Evolutionary conservation across 129 eudicot genomes (phyloP), one percentile per base, ranked within the genome.

Genomic region (Kitagawia praeruptora): DNA sequence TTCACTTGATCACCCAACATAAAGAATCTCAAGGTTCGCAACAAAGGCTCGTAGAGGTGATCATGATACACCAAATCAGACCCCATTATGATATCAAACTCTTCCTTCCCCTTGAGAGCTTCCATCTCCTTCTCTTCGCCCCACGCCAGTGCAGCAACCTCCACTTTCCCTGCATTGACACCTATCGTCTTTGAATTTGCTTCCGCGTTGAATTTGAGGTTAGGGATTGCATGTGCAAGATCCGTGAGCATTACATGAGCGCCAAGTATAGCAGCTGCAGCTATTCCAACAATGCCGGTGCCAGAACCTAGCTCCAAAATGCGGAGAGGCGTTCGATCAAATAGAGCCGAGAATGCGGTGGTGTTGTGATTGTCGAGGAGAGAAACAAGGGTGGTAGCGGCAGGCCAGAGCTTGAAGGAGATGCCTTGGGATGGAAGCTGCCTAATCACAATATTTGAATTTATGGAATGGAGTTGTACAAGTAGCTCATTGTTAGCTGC

Each of bases 371-470:
- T 2, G 85, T 88, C 90, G 69, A 92, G 91, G 80, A 93, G 93
- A 70, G 85, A 79, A 84, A 91, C 83, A 67, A 92, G 91, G 12
- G 93, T 84, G 53, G 85, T 63, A 56, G 98, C 96, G 66, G 96
- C 97, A 0, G 98, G 98, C 98, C 98, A 94, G 79, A 92, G 96
- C 85, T 94, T 96, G 88, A 92, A 92, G 34, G 98, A 89, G 83
- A 93, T 84, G 78, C 98, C 98, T 80, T 87, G 82, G 46, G 95
- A 91, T 0, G 97, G 95, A 39, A 93, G 87, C 53, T 86, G 94
- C 0, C 91, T 87, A 79, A 93, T 91, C 41, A 81, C 73, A 75
- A 93, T 66, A 75, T 84, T 76, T 45, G 95, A 86, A 75, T 80
- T 78, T 80, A 91, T 80, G 23, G 91, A 89, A 5, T 61, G 77